These are phyloP conservation scores for Tulasnella sp. DNA, from an alignment of 768 basidiomycete genomes.

Conservation along the genomic window DNA sequence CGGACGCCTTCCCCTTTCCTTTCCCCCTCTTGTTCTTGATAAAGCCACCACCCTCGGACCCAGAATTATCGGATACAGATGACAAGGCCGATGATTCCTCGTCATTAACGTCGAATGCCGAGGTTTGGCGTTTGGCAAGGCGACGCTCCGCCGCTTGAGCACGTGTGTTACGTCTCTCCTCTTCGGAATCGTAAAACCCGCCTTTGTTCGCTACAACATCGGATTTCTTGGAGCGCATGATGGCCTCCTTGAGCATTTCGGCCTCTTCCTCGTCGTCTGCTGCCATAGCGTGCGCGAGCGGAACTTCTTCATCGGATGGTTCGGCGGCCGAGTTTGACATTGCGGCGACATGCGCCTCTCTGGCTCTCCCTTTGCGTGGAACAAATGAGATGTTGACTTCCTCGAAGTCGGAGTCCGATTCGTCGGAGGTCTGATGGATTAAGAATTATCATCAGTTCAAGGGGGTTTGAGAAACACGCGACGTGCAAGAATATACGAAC, in stretches of 20 bases:
- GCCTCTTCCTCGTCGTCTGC: conserved; percentile 32
- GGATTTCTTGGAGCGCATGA: conserved; percentile 40
- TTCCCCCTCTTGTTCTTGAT: neutral
- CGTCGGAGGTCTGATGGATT: no score
- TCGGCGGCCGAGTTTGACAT: conserved; percentile 23
- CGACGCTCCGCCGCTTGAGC: conserved; percentile 49
- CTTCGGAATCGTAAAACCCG: conserved; percentile 25
- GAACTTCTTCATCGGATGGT: conserved; percentile 28
- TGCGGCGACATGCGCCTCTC: neutral
- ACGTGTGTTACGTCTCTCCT: conserved; percentile 15
- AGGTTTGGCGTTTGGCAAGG: conserved; percentile 18
- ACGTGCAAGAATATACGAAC: neutral
- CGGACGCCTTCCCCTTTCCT: conserved; percentile 3
- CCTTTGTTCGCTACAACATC: conserved; percentile 27
- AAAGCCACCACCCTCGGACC: neutral
- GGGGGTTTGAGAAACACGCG: no score
- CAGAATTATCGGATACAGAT: neutral
- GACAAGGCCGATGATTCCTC: conserved; percentile 1
- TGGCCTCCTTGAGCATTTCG: conserved; percentile 46
- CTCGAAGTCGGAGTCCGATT: neutral
- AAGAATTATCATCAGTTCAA: no score
- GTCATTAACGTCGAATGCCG: neutral
- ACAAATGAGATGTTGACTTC: neutral
- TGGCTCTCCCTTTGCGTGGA: neutral
- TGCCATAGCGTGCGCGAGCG: conserved; percentile 13